phyloP scores from a whole-genome alignment of 1,284 basidiomycete genomes.

The Neotropicomus parvogracilis region DNA sequence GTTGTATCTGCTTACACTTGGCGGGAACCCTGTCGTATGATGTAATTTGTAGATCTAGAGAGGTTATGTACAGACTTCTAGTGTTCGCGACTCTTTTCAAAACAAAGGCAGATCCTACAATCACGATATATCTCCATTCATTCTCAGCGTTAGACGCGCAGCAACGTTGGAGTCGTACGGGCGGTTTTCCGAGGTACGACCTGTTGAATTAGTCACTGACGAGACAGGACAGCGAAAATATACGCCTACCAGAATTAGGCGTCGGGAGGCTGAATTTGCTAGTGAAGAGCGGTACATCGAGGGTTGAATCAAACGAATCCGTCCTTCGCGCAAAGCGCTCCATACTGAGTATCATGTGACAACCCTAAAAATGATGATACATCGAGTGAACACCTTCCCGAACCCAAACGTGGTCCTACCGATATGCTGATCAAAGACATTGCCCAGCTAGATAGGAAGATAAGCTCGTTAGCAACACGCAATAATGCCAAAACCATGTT shows the following conservation, averaged over 20 bases:
- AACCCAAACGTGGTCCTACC: conserved; percentile 10
- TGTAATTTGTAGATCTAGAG: too few relatives aligned
- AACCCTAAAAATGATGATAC: conserved; percentile 13
- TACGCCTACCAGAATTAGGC: neutral
- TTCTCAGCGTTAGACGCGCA: neutral
- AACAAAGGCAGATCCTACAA: too few relatives aligned
- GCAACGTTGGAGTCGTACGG: neutral
- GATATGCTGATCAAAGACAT: conserved; percentile 11
- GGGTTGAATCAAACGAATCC: neutral
- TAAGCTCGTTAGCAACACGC: conserved; percentile 8
- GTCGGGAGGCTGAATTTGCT: conserved; percentile 6
- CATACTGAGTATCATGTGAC: conserved; percentile 23
- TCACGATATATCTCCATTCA: neutral
- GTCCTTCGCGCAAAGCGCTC: conserved; percentile 19
- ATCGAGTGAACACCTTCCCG: neutral
- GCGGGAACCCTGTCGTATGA: too few relatives aligned
- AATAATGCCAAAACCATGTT: neutral
- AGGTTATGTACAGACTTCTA: too few relatives aligned
- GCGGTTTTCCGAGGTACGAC: neutral
- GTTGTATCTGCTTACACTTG: too few relatives aligned
- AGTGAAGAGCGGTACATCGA: conserved; percentile 5
- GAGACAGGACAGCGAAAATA: too few relatives aligned
- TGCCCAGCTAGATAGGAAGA: conserved; percentile 14
- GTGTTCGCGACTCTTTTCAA: too few relatives aligned
- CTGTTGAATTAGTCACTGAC: neutral